These are phyloP conservation scores for Tirmania nivea DNA, from an alignment of 495 filamentous ascomycete species.

Conservation along the genomic window DNA sequence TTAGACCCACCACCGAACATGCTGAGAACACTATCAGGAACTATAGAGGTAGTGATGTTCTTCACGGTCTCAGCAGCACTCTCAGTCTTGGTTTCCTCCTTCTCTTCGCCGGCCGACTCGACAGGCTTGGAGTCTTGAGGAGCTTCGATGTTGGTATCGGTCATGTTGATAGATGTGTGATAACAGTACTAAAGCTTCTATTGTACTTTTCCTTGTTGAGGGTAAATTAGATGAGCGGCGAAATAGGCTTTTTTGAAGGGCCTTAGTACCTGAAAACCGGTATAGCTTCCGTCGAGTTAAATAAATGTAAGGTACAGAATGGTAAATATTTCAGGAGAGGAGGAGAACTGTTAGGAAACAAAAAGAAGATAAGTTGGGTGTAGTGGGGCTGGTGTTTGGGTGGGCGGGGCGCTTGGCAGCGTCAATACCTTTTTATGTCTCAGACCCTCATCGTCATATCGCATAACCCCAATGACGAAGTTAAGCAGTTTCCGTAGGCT, in stretches of 20 bases:
- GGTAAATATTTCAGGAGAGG: background rate
- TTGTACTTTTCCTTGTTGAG: too few species aligned
- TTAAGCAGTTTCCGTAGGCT: too few species aligned
- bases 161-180: too few species aligned
- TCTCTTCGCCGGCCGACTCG: background rate
- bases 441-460: background rate
- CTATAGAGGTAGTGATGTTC: too few species aligned
- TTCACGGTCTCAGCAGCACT: background rate
- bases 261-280: too few species aligned
- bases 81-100: background rate
- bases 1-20: background rate
- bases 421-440: background rate
- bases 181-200: too few species aligned
- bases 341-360: background rate
- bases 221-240: too few species aligned
- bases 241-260: too few species aligned
- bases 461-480: background rate
- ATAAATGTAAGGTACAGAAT: background rate
- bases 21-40: background rate
- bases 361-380: background rate
- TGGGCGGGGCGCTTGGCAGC: background rate
- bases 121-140: background rate
- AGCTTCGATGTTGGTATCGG: background rate
- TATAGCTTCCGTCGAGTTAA: too few species aligned
- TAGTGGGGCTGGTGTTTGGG: background rate